Percentiles rank a stretch among this genome's conserved stretches.
Evolutionary conservation across 345 rosid species (phyloP).

Genomic region (Durio zibethinus): DNA sequence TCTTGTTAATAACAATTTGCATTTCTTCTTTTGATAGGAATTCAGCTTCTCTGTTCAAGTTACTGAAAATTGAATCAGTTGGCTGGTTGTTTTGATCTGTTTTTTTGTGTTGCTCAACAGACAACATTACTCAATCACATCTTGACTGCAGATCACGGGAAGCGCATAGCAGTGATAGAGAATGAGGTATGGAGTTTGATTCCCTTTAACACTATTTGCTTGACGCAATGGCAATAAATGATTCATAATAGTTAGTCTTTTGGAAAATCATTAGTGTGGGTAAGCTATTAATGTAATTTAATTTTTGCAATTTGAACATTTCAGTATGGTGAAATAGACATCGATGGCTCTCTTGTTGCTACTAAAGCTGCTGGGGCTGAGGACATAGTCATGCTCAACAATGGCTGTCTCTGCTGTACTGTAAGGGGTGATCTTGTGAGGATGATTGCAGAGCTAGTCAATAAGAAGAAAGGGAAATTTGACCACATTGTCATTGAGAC

Average conservation of each 20-base stretch:
- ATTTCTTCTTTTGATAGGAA: neutral
- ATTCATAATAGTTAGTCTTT: neutral
- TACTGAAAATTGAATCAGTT: neutral
- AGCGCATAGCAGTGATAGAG: slow-evolving; percentile 94
- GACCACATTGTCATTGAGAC: slow-evolving; percentile 95
- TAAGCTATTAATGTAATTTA: neutral
- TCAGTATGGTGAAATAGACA: slow-evolving; percentile 94
- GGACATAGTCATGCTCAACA: slow-evolving; percentile 90
- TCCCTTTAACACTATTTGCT: neutral
- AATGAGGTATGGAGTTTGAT: slow-evolving; percentile 55
- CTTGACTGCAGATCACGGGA: slow-evolving; percentile 93
- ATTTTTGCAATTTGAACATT: slow-evolving; percentile 4
- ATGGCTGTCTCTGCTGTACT: slow-evolving; percentile 97
- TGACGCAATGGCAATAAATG: neutral
- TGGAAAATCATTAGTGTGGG: neutral
- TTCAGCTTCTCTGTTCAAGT: neutral
- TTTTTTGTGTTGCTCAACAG: slow-evolving; percentile 39
- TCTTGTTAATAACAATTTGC: neutral
- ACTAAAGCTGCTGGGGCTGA: slow-evolving; percentile 82
- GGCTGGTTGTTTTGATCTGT: neutral
- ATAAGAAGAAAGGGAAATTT: slow-evolving; percentile 73
- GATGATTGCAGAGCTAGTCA: slow-evolving; percentile 82
- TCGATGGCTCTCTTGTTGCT: slow-evolving; percentile 94
- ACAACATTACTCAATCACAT: slow-evolving; percentile 91
- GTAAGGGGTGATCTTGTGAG: slow-evolving; percentile 98